phyloP scores from a whole-genome alignment of 73 alveolate genomes.

The Paramecium bursaria region DNA sequence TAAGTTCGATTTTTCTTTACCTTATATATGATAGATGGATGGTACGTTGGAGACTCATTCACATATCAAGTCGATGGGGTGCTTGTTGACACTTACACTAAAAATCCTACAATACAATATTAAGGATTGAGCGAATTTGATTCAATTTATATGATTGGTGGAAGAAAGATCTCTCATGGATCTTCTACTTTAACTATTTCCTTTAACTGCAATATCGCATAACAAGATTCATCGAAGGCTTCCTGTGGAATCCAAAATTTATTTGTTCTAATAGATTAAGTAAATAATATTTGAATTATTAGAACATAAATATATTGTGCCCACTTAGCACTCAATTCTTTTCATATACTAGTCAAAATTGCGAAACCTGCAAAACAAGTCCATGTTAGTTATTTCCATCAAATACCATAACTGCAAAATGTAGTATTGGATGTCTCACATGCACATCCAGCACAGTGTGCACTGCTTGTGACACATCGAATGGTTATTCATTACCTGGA shows the following conservation, averaged over 20 bases:
- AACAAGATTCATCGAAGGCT: not conserved
- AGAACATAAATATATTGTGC: too few species aligned
- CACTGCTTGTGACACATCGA: too few species aligned
- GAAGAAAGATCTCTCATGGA: not conserved
- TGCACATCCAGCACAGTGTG: too few species aligned
- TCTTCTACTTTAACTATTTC: not conserved
- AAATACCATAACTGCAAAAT: too few species aligned
- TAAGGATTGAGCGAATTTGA: not conserved
- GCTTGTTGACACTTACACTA: not conserved
- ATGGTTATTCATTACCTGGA: too few species aligned
- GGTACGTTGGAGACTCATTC: not conserved
- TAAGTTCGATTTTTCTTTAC: not conserved
- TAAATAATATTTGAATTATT: too few species aligned
- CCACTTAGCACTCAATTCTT: too few species aligned
- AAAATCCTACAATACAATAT: not conserved
- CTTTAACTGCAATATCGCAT: not conserved
- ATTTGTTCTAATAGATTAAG: not conserved
- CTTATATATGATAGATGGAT: constrained; percentile 1
- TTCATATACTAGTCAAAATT: too few species aligned
- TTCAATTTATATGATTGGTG: too few species aligned
- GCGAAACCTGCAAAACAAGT: too few species aligned
- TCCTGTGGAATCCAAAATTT: not conserved
- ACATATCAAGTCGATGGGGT: not conserved
- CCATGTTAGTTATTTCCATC: too few species aligned
- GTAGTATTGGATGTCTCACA: too few species aligned